These are phyloP conservation scores for Hibiscus mutabilis DNA, from an alignment of 345 rosid species.

Conservation along the genomic window DNA sequence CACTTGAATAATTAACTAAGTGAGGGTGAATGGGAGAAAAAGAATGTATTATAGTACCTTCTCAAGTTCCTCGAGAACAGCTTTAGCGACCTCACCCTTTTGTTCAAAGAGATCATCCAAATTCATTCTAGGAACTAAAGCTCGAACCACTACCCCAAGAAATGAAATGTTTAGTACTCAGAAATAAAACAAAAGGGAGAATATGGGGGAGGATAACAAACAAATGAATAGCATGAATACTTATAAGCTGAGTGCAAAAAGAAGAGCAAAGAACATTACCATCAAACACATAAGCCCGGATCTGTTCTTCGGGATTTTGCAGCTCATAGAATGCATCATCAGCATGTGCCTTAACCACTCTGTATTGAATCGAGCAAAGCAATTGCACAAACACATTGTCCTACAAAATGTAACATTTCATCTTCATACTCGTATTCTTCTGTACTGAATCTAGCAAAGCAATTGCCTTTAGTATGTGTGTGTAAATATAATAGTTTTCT, in stretches of 20 bases:
- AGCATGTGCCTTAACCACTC: conserved; percentile 62
- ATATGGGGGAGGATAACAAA: not conserved
- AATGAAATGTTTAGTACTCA: not conserved
- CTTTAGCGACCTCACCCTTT: conserved; percentile 92
- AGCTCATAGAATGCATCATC: conserved; percentile 98
- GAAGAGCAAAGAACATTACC: conserved; percentile 34
- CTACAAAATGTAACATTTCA: conserved; percentile 25
- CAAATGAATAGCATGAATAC: not conserved
- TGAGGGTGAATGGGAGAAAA: not conserved
- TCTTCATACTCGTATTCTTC: not conserved
- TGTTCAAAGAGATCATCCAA: conserved; percentile 93
- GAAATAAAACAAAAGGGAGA: not conserved
- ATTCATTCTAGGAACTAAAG: conserved; percentile 80
- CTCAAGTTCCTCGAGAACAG: conserved; percentile 91
- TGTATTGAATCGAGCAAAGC: conserved; percentile 86
- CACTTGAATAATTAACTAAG: not conserved
- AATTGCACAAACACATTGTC: conserved; percentile 96
- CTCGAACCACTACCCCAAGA: conserved; percentile 71
- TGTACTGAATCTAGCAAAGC: not conserved
- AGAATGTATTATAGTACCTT: conserved; percentile 41
- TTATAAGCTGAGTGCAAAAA: not conserved
- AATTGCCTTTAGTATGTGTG: not conserved
- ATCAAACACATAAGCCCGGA: conserved; percentile 92
- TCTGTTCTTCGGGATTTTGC: conserved; percentile 88
- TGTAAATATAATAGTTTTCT: not conserved